Base-by-base conservation (phyloP, 1,139 yeast species). In the Candida frijolesensis region DNA sequence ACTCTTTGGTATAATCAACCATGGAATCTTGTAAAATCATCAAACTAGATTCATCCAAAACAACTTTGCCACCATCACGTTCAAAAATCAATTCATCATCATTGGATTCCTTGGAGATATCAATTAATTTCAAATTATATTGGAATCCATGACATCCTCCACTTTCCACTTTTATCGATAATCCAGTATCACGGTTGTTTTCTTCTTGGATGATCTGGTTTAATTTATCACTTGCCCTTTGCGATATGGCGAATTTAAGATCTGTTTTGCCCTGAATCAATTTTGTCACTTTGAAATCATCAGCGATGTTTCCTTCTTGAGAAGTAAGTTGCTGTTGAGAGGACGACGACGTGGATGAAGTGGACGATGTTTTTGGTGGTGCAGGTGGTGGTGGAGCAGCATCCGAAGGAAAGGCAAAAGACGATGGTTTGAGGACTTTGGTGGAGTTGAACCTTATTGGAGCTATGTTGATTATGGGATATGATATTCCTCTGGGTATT, bases 121-220 rank as follows among this genome's bases (percentile, higher is more conserved):
- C 78, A 5, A 85, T 78, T 47, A 92, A 74, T 52, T 83, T 79
- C 60, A 94, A 74, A 56, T 87, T 82, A 63, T 94, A 94, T 67
- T 94, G 99, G 68, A 90, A 95, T 29, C 99, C 99, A 66, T 94
- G 99, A 66, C 99, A 95, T 2, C 99, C 99, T 6, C 99, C 99
- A 61, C 96, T 88, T 60, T 92, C 98, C 5, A 95, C 98, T n/a
- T 79, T 72, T 6, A 95, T 82, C 46, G 87, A 74, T 41, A 94
- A 72, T 0, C 89, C 89, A n/a, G 85, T 62, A 45, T 83, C 72
- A n/a, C 8, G 4, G 0, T 84, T 80, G 0, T 84, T 80, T 56
- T 91, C 97, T 2, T 72, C 78, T 18, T 67, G 60, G 14, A 84
- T 79, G 14, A 92, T 82, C 11, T 65, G 64, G 30, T 78, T 79